Conservation (phyloP, 768 basidiomycete species). For the Neoboletus magnificus region DNA sequence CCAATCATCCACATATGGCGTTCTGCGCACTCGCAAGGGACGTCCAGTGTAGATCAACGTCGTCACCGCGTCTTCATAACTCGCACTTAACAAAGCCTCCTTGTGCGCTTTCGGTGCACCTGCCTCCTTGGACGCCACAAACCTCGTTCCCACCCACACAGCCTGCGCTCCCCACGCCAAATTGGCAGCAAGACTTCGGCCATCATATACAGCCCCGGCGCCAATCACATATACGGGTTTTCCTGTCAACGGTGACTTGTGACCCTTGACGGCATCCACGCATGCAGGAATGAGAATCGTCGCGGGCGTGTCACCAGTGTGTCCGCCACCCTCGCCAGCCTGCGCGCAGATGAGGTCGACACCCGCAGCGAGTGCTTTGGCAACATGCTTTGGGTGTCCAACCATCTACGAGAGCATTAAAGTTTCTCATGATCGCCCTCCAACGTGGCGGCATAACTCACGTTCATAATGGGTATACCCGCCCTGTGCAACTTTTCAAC, state of each 20-base stretch:
- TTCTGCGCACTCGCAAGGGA: slow-evolving; percentile 80
- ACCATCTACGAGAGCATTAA: slow-evolving; percentile 55
- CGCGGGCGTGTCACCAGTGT: slow-evolving; percentile 82
- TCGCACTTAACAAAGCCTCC: slow-evolving; percentile 64
- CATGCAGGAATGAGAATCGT: slow-evolving; percentile 89
- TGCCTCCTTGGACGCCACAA: slow-evolving; percentile 81
- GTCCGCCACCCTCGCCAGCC: slow-evolving; percentile 88
- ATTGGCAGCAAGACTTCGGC: slow-evolving; percentile 83
- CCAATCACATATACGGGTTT: slow-evolving; percentile 85
- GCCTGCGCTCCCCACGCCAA: slow-evolving; percentile 86
- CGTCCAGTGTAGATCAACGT: slow-evolving; percentile 91
- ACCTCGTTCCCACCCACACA: slow-evolving; percentile 88
- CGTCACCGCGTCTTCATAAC: slow-evolving; percentile 74
- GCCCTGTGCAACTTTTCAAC: slow-evolving; percentile 82
- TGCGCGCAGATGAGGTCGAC: slow-evolving; percentile 94
- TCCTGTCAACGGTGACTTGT: slow-evolving; percentile 76
- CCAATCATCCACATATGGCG: slow-evolving; percentile 85
- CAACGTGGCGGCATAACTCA: slow-evolving; percentile 25
- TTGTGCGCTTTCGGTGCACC: slow-evolving; percentile 83
- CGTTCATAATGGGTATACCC: slow-evolving; percentile 86
- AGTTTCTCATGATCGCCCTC: not conserved
- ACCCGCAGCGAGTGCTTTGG: slow-evolving; percentile 76
- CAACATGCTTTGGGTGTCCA: slow-evolving; percentile 89
- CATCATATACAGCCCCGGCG: slow-evolving; percentile 90
- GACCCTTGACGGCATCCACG: slow-evolving; percentile 78